phyloP scores from a whole-genome alignment of 306 rosid genomes.

The Glycyrrhiza uralensis region DNA sequence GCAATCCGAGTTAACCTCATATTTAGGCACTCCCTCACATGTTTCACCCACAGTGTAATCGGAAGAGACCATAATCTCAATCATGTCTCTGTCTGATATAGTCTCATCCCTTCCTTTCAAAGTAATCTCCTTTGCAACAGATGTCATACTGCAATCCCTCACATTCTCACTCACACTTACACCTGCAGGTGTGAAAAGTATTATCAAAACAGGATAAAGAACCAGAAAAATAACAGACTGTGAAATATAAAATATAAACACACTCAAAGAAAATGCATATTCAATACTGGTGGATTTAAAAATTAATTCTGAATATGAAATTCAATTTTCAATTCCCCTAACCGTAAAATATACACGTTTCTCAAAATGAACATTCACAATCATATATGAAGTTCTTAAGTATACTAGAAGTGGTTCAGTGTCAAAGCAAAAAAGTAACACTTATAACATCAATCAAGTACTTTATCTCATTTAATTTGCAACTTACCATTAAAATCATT shows the following conservation, averaged over 20 bases:
- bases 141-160: slow-evolving; percentile 25
- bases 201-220: background rate
- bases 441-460: background rate
- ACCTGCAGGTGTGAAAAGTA: slow-evolving; percentile 11
- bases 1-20: slow-evolving; percentile 20
- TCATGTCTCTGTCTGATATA: slow-evolving; percentile 15
- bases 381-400: background rate
- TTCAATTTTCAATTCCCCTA: background rate
- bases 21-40: slow-evolving; percentile 12
- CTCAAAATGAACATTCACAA: background rate
- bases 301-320: background rate
- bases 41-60: slow-evolving; percentile 22
- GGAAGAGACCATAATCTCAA: slow-evolving; percentile 24
- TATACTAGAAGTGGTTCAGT: background rate
- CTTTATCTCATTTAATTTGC: background rate
- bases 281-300: background rate
- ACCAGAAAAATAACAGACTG: background rate
- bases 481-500: slow-evolving; percentile 38
- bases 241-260: background rate
- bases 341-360: background rate
- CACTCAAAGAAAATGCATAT: background rate
- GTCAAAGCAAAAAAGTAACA: background rate
- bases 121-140: slow-evolving; percentile 18
- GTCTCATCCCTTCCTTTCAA: slow-evolving; percentile 27
- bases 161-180: background rate